phyloP scores from a whole-genome alignment of 1,139 yeast genomes.

The Cylindricascospora bacillispora region DNA sequence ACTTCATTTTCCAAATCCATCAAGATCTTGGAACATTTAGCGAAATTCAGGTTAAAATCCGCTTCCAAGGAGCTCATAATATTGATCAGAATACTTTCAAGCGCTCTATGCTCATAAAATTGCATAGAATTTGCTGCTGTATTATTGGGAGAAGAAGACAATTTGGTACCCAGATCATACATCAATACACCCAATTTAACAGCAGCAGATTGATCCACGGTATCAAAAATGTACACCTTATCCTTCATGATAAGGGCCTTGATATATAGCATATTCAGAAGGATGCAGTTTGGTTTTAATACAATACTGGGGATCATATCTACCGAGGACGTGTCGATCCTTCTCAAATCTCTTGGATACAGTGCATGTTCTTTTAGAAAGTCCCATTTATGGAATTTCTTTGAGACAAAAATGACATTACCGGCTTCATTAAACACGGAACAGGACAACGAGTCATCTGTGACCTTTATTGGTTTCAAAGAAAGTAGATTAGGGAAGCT shows the following conservation, averaged over 20 bases:
- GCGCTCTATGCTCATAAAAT: slow-evolving; percentile 71
- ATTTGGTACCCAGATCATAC: slow-evolving; percentile 74
- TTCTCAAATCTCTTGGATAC: slow-evolving; percentile 64
- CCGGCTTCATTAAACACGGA: slow-evolving; percentile 72
- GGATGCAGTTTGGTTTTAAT: slow-evolving; percentile 55
- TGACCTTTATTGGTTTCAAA: slow-evolving; percentile 47
- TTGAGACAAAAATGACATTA: slow-evolving; percentile 57
- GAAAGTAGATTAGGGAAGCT: slow-evolving; percentile 17
- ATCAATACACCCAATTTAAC: slow-evolving; percentile 67
- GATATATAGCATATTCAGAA: slow-evolving; percentile 72
- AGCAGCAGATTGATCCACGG: slow-evolving; percentile 40
- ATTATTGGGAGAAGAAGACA: slow-evolving; percentile 30
- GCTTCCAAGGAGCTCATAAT: slow-evolving; percentile 77
- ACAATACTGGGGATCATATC: slow-evolving; percentile 84
- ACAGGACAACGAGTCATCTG: slow-evolving; percentile 49
- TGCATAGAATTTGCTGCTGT: slow-evolving; percentile 17
- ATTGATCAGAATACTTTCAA: slow-evolving; percentile 77
- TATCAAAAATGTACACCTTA: slow-evolving; percentile 73
- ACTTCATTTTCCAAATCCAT: slow-evolving; percentile 58
- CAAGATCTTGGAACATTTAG: slow-evolving; percentile 53
- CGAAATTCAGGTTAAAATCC: slow-evolving; percentile 63
- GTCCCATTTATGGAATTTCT: slow-evolving; percentile 65
- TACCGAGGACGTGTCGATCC: slow-evolving; percentile 76
- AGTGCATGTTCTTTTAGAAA: slow-evolving; percentile 56
- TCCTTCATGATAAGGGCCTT: slow-evolving; percentile 78